Base-by-base conservation (phyloP, 345 rosid species). In the Corymbia maculata region DNA sequence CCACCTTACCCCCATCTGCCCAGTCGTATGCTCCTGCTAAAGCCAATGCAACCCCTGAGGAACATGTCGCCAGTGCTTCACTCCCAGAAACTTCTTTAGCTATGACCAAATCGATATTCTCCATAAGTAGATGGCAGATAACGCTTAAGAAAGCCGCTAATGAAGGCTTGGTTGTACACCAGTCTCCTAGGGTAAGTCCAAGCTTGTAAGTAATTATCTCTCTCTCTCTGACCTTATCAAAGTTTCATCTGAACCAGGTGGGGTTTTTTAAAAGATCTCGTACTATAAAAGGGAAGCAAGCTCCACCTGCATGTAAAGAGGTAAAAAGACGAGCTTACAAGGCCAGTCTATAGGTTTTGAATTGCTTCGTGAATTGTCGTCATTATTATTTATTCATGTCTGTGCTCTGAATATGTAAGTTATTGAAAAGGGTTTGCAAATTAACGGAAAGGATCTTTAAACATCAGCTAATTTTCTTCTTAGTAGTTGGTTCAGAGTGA, bases 231-330 rank as follows among this genome's bases (percentile, higher is more conserved):
- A 19, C 10, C 82, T 75, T 45, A 75, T 75, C 84, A 75, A 53
- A 86, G 28, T 51, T 51, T 86, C 50, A 87, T 86, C 82, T 84
- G 87, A 59, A 90, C 92, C 94, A 97, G 99, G 98, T 96, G 88
- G 98, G 98, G 19, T 90, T 89, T 87, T 97, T 97, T 88, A 92
- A 95, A 87, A 94, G 97, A 94, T 95, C 95, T 75, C 94, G 94
- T 88, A 94, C 95, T 88, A 93, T 93, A 85, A 97, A 97, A 90
- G 98, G 97, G 68, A 94, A 93, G 92, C 95, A 93, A 51, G 90
- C 92, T 80, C 97, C 96, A 24, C 94, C 97, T 26, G 87, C 94
- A 36, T 96, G 99, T 91, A 93, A 93, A 91, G 96, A 95, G 99
- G 99, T 96, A 50, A 32, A 70, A 42, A 5, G 84, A 75, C 7